Percentiles rank a stretch among this genome's conserved stretches.
These are phyloP conservation scores for Chlorella variabilis DNA, from an alignment of 163 green algal species.

Conservation along the genomic window DNA sequence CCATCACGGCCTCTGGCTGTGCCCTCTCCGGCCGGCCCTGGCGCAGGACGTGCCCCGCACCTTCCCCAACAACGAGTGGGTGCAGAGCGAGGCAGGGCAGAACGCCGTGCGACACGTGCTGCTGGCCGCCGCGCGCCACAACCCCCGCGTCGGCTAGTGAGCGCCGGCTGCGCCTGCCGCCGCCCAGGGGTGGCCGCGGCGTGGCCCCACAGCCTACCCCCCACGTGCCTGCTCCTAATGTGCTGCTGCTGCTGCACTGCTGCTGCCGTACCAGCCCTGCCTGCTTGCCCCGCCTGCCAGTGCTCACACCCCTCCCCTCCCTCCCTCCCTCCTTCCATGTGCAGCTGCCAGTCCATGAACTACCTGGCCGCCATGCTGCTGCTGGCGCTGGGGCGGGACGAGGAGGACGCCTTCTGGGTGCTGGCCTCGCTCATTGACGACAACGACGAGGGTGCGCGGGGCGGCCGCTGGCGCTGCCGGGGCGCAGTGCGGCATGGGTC, in stretches of 20 bases:
- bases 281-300: not conserved
- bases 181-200: too few species aligned
- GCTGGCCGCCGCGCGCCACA: conserved; percentile 79
- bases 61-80: conserved; percentile 78
- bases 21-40: too few species aligned
- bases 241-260: too few species aligned
- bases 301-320: too few species aligned
- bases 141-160: conserved; percentile 83
- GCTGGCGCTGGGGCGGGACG: conserved; percentile 74
- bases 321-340: not conserved
- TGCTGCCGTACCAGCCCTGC: too few species aligned
- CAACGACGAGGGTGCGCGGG: conserved; percentile 24
- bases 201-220: too few species aligned
- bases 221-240: too few species aligned
- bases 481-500: too few species aligned
- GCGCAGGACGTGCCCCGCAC: conserved; percentile 81
- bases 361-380: conserved; percentile 92
- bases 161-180: not conserved
- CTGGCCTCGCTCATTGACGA: conserved; percentile 82
- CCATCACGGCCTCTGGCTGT: too few species aligned
- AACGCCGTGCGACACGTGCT: conserved; percentile 73
- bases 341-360: conserved; percentile 92
- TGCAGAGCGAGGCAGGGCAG: conserved; percentile 72
- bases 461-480: too few species aligned
- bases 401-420: conserved; percentile 92